Evolutionary conservation across 106 monocot genomes (phyloP).

Genomic region (Amphibolis antarctica): DNA sequence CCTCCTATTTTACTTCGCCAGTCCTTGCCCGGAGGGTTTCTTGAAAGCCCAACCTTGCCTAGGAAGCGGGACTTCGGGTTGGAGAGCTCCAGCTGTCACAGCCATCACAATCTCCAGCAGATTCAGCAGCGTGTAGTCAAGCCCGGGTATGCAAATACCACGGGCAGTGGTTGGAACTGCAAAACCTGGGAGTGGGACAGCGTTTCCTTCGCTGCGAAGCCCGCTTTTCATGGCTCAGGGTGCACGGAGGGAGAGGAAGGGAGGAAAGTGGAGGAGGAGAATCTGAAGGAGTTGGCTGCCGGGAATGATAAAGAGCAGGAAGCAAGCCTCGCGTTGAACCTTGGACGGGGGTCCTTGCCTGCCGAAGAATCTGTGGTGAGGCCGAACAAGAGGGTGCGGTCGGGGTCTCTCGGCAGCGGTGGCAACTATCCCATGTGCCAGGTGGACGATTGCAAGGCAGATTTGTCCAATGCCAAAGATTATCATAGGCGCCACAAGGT

Average conservation of each 20-base stretch:
- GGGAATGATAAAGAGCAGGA: not conserved
- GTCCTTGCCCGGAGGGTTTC: conserved; percentile 6
- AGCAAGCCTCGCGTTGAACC: conserved; percentile 18
- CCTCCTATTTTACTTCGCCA: conserved; percentile 24
- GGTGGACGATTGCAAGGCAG: conserved; percentile 75
- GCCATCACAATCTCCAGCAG: conserved; percentile 5
- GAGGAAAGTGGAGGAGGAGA: conserved; percentile 3
- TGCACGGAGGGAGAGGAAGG: not conserved
- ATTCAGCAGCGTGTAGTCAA: conserved; percentile 3
- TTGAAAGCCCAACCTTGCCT: conserved; percentile 9
- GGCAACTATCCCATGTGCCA: conserved; percentile 79
- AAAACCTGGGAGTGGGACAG: conserved; percentile 37
- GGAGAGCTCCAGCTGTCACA: conserved; percentile 9
- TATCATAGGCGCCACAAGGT: conserved; percentile 96
- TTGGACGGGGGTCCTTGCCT: conserved; percentile 10
- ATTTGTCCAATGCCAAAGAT: conserved; percentile 76
- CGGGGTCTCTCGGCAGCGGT: conserved; percentile 24
- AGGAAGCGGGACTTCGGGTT: conserved; percentile 23
- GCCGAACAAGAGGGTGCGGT: conserved; percentile 31
- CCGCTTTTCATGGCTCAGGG: conserved; percentile 2
- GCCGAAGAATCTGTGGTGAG: conserved; percentile 8
- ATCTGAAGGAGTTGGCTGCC: not conserved
- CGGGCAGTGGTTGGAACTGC: conserved; percentile 15
- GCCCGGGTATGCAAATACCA: conserved; percentile 3
- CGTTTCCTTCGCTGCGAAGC: conserved; percentile 16